Conservation (phyloP, 2,329 filamentous ascomycete species). For the Fusarium sp. region DNA sequence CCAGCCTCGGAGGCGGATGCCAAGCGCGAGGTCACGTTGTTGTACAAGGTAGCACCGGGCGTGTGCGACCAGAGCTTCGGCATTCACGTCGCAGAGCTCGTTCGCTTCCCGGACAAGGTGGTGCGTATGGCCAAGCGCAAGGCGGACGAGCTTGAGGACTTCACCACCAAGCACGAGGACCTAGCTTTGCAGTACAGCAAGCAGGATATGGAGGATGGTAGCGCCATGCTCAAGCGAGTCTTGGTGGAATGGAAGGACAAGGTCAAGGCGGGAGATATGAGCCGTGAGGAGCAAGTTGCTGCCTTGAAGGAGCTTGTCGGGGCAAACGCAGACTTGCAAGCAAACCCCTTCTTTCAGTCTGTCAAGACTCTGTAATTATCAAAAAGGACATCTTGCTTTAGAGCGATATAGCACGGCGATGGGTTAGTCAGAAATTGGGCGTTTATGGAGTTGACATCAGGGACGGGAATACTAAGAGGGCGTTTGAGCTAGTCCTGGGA, state of each 20-base stretch:
- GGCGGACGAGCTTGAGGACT: constrained; percentile 97
- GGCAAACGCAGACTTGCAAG: constrained; percentile 73
- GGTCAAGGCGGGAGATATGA: constrained; percentile 70
- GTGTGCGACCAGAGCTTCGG: constrained; percentile 98
- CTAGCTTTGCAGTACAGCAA: constrained; percentile 75
- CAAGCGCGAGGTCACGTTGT: constrained; percentile 88
- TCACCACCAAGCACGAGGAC: constrained; percentile 81
- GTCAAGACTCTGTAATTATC: constrained; percentile 64
- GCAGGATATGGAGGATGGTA: constrained; percentile 91
- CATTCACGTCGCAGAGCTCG: constrained; percentile 97
- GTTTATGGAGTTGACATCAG: constrained; percentile 25
- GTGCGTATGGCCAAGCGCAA: constrained; percentile 99
- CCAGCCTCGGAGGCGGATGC: constrained; percentile 52
- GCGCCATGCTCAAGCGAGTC: constrained; percentile 84
- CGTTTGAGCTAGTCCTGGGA: constrained; percentile 8
- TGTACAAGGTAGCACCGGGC: constrained; percentile 96
- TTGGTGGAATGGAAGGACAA: constrained; percentile 88
- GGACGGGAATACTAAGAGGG: constrained; percentile 17
- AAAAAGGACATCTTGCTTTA: background rate
- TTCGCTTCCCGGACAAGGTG: constrained; percentile 96
- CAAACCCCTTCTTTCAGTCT: constrained; percentile 78
- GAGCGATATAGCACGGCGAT: constrained; percentile 7
- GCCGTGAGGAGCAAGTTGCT: constrained; percentile 80
- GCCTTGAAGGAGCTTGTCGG: constrained; percentile 84
- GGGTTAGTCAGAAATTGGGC: constrained; percentile 13